Base-by-base conservation (phyloP, 805 yeast genomes). In the Diddensiella transvaalensis region DNA sequence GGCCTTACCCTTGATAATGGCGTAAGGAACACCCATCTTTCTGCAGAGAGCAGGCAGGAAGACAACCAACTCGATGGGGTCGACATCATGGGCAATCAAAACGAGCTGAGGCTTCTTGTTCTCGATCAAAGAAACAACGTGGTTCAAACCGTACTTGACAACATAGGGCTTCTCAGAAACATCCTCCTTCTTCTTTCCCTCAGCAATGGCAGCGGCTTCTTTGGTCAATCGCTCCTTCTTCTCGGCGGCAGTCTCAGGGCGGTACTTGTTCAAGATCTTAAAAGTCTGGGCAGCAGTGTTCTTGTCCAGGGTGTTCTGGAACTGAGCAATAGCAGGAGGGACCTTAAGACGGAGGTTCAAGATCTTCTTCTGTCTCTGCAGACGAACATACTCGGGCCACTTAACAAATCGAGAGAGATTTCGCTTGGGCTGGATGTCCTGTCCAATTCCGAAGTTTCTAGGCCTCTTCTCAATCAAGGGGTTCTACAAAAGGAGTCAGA, bases 21-120 rank as follows among this genome's bases (percentile, higher is more conserved):
- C 97, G 82, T 90, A 90, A 73, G 99, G 98, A 60, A 93, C 90
- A 78, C 97, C 98, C 95, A 91, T 83, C 85, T 93, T 93, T 80
- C 91, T 88, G 81, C 97, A 91, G 71, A 91, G 82, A 75, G 99
- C 97, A 71, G 99, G 99, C 66, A 91, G 79, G 85, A 87, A 91
- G 68, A 91, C 79, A 63, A 91, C 98, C 71, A 91, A 81, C 80
- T 91, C 99, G 70, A 91, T 87, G 70, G 99, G 99, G 81, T 91
- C 99, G 67, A 91, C 99, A 66, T 91, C 99, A 80, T 91, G 85
- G 73, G 99, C 98, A 68, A 91, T 91, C 75, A 91, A 82, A 57
- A 91, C 97, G 66, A 91, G 82, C 77, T 88, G 87, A 63, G 96
- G 95, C 84, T 91, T 91, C 86, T 91, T 93, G 95, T 88, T 87